Evolutionary conservation across 1,284 basidiomycete genomes (phyloP), one percentile per base, ranked within the genome.

Genomic region (Melampsora larici-populina): DNA sequence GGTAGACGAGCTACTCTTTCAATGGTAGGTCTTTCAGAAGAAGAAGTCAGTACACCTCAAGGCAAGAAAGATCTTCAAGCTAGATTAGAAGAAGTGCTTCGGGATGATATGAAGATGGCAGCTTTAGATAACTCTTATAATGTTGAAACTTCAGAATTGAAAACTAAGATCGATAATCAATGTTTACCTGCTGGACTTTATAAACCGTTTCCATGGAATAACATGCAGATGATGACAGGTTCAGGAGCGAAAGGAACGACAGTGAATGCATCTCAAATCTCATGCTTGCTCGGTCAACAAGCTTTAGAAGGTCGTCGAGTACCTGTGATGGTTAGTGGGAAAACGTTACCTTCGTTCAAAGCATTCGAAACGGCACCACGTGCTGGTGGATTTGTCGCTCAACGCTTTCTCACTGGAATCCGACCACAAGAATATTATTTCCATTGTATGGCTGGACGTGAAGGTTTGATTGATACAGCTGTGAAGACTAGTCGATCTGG

Each of bases 361-460:
- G 87, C 96, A 0, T 98, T 98, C 84, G 97, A 99, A 85, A 99
- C 97, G 5, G 91, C 90, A 78, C 94, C 96, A 0, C 92, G 97
- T 79, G 96, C 97, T 21, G 97, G 97, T 84, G 97, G 97, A n/a
- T 99, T 97, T 84, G 93, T 99, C 69, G 94, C 93, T n/a, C 97
- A 95, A 84, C 93, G 97, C 70, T 99, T 99, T 89, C 88, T 99
- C 87, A 99, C 97, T 24, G 97, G 97, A 79, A 91, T 99, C 83
- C 93, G 92, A 80, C 97, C 97, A 0, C 97, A 99, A 84, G 97
- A 99, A 85, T 99, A 97, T 86, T 99, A 97, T 86, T 99, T 99
- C 88, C 97, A 99, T 86, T 98, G 97, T 85, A 99, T 99, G 97
- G 95, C 97, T 79, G 97, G 97, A 73, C 90, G 97, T 81, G 97